Evolutionary conservation across 768 basidiomycete species (phyloP).

Genomic region (Leccinellum albellum): DNA sequence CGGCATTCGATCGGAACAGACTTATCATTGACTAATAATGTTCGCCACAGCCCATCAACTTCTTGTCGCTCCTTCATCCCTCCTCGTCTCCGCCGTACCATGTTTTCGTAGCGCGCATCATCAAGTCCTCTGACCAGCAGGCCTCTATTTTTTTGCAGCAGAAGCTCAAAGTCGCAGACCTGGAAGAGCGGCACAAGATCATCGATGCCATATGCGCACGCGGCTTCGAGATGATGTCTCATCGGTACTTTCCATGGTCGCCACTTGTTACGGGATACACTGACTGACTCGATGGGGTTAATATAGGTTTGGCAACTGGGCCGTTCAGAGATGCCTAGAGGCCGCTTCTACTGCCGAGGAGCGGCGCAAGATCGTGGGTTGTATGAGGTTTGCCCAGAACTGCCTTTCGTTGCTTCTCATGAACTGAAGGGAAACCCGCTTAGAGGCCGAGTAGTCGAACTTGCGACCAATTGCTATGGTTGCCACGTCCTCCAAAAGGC

Average conservation of each 20-base stretch:
- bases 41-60: conserved; percentile 73
- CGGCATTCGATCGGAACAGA: conserved; percentile 13
- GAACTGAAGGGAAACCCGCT: conserved; percentile 1
- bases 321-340: conserved; percentile 83
- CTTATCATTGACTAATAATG: conserved; percentile 11
- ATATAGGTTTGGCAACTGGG: conserved; percentile 86
- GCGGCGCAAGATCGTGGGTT: conserved; percentile 74
- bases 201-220: conserved; percentile 82
- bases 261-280: not conserved
- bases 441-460: conserved; percentile 80
- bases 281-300: conserved; percentile 10
- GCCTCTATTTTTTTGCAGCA: conserved; percentile 89
- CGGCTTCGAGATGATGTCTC: conserved; percentile 92
- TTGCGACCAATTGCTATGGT: conserved; percentile 86
- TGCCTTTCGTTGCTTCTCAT: conserved; percentile 3
- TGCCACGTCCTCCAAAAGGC: conserved; percentile 89
- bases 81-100: conserved; percentile 82
- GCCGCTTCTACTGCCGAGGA: conserved; percentile 73
- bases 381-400: conserved; percentile 62
- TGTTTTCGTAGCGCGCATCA: conserved; percentile 78
- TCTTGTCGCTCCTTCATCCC: conserved; percentile 79
- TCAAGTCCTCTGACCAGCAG: conserved; percentile 87
- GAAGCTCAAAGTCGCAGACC: conserved; percentile 82
- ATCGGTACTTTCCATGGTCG: conserved; percentile 45
- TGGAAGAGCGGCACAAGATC: conserved; percentile 74